Conservation (phyloP, 768 basidiomycete species). For the Crepidotus variabilis region DNA sequence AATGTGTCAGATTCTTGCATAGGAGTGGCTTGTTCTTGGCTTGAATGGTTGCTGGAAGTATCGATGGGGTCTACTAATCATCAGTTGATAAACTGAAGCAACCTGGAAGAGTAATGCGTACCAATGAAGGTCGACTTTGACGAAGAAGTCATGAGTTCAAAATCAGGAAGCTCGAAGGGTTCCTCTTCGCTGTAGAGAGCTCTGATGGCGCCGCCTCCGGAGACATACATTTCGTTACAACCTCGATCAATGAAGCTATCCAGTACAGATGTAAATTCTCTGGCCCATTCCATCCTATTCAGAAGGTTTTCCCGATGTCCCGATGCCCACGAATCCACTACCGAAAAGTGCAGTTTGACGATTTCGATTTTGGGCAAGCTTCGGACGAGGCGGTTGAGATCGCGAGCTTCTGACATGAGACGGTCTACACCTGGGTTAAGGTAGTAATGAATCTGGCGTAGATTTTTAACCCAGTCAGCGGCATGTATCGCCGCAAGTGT, state of each 20-base stretch:
- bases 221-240: conserved; percentile 3
- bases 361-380: conserved; percentile 4
- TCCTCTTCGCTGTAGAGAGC: background rate
- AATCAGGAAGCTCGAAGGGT: background rate
- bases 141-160: background rate
- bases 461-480: conserved; percentile 5
- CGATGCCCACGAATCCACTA: conserved; percentile 2
- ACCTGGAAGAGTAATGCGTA: background rate
- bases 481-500: conserved; percentile 6
- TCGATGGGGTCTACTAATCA: no score
- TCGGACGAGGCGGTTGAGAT: conserved; percentile 2
- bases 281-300: background rate
- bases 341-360: conserved; percentile 8
- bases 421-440: conserved; percentile 6
- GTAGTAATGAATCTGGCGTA: conserved; percentile 7
- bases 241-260: conserved; percentile 2
- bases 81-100: background rate
- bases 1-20: no score
- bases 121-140: no score
- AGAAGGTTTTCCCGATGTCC: background rate
- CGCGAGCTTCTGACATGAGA: conserved; percentile 2
- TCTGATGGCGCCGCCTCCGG: background rate
- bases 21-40: no score
- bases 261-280: conserved; percentile 1
- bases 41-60: no score